phyloP scores from a whole-genome alignment of 1,284 basidiomycete species.

The Lentinula novae-zelandiae region DNA sequence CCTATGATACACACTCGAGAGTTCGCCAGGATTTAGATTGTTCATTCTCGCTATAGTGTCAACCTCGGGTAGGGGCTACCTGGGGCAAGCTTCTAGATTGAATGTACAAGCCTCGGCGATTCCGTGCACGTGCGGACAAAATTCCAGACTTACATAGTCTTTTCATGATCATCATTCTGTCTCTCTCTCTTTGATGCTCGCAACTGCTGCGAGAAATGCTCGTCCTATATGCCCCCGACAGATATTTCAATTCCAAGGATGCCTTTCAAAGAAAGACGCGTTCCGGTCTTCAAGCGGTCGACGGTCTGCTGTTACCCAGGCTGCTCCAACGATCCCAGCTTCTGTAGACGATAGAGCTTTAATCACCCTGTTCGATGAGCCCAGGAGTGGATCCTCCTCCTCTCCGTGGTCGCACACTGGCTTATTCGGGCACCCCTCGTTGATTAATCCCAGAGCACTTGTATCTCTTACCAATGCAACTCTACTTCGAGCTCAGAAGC shows the following conservation, averaged over 20 bases:
- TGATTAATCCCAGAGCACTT: slow-evolving; percentile 61
- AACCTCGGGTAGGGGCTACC: not conserved
- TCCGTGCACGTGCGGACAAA: slow-evolving; percentile 7
- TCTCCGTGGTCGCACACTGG: slow-evolving; percentile 53
- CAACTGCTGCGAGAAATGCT: slow-evolving; percentile 40
- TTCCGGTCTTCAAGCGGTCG: slow-evolving; percentile 22
- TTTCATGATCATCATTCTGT: not conserved
- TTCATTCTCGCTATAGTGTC: not conserved
- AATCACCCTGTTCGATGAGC: slow-evolving; percentile 69
- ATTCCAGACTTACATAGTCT: not conserved
- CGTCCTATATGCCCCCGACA: slow-evolving; percentile 34
- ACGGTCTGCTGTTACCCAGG: slow-evolving; percentile 31
- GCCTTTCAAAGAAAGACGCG: slow-evolving; percentile 29
- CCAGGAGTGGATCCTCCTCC: slow-evolving; percentile 33
- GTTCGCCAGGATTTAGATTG: not conserved
- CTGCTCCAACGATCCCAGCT: slow-evolving; percentile 45
- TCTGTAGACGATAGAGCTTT: slow-evolving; percentile 62
- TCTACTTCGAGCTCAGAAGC: slow-evolving; percentile 64
- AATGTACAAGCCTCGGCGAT: not conserved
- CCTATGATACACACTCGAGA: not conserved
- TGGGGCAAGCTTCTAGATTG: not conserved
- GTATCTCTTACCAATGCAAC: slow-evolving; percentile 67
- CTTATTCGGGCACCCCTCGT: slow-evolving; percentile 66
- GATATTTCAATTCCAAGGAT: slow-evolving; percentile 42
- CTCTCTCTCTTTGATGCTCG: slow-evolving; percentile 45